Conservation (phyloP, 208 protist species). For the Trypanosoma rangeli region DNA sequence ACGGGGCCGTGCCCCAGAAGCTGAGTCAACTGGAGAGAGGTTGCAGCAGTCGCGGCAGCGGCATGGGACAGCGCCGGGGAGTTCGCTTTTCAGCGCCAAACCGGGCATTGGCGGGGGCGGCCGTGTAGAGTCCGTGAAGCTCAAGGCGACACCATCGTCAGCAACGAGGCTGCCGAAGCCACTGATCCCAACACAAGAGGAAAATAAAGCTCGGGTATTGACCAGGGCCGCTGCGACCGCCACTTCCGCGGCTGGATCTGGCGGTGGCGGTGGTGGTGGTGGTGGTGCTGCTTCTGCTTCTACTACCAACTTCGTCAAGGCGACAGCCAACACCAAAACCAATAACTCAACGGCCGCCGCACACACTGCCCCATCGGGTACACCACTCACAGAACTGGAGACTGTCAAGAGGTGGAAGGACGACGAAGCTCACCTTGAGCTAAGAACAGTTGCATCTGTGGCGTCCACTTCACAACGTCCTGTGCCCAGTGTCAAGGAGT, state of each 20-base stretch:
- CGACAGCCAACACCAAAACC: background rate
- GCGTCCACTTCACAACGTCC: background rate
- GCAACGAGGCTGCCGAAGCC: background rate
- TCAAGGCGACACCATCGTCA: background rate
- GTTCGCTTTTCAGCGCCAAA: background rate
- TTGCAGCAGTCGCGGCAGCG: background rate
- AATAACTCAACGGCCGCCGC: background rate
- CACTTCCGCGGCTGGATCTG: background rate
- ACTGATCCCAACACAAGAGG: background rate
- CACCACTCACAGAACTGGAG: slow-evolving; percentile 4
- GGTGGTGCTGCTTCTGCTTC: background rate
- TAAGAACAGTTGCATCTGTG: slow-evolving; percentile 16
- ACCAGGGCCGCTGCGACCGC: background rate
- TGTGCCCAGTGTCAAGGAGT: background rate
- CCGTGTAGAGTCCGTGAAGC: slow-evolving; percentile 10
- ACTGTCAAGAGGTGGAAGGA: slow-evolving; percentile 26
- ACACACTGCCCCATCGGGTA: background rate
- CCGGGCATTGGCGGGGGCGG: background rate
- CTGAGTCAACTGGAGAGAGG: background rate
- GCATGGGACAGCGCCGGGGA: no score
- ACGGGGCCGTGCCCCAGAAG: background rate
- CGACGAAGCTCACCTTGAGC: slow-evolving; percentile 20
- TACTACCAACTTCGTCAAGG: background rate
- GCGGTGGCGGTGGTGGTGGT: background rate
- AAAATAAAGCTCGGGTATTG: background rate